A percentile compares a stretch with the other conserved stretches of the same genome.
Evolutionary conservation across 495 filamentous ascomycete species (phyloP).

Genomic region (Penicilliopsis zonata): DNA sequence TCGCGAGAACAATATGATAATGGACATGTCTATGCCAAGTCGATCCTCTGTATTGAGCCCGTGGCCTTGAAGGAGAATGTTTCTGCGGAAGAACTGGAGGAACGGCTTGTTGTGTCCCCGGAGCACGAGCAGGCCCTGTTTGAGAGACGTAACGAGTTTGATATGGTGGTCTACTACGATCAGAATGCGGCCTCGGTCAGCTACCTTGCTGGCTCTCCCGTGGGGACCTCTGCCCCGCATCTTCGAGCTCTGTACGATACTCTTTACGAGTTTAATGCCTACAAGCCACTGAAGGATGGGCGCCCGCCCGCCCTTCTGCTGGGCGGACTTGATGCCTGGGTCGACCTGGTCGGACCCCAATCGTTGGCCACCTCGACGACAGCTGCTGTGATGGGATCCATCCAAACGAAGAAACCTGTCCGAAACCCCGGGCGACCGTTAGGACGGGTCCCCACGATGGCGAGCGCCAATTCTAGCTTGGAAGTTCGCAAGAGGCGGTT

Average conservation of each 20-base stretch:
- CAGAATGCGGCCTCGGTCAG: slow-evolving; percentile 44
- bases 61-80: slow-evolving; percentile 61
- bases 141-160: slow-evolving; percentile 64
- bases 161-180: slow-evolving; percentile 87
- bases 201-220: slow-evolving; percentile 34
- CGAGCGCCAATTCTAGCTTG: slow-evolving; percentile 39
- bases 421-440: slow-evolving; percentile 35
- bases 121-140: slow-evolving; percentile 62
- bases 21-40: slow-evolving; percentile 74
- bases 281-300: slow-evolving; percentile 51
- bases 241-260: slow-evolving; percentile 65
- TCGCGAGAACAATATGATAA: slow-evolving; percentile 69
- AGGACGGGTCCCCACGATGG: slow-evolving; percentile 37
- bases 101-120: slow-evolving; percentile 71
- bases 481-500: slow-evolving; percentile 43
- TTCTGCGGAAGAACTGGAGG: slow-evolving; percentile 73
- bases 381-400: slow-evolving; percentile 33
- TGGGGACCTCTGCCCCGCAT: slow-evolving; percentile 40
- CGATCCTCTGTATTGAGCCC: slow-evolving; percentile 87
- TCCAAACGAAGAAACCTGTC: slow-evolving; percentile 23
- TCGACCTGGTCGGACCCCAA: slow-evolving; percentile 58
- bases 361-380: slow-evolving; percentile 50
- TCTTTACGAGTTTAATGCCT: slow-evolving; percentile 70
- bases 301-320: slow-evolving; percentile 60
- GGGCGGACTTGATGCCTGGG: slow-evolving; percentile 81